These are phyloP conservation scores for Mitragyna speciosa DNA, from an alignment of 257 asterid species.

Conservation along the genomic window DNA sequence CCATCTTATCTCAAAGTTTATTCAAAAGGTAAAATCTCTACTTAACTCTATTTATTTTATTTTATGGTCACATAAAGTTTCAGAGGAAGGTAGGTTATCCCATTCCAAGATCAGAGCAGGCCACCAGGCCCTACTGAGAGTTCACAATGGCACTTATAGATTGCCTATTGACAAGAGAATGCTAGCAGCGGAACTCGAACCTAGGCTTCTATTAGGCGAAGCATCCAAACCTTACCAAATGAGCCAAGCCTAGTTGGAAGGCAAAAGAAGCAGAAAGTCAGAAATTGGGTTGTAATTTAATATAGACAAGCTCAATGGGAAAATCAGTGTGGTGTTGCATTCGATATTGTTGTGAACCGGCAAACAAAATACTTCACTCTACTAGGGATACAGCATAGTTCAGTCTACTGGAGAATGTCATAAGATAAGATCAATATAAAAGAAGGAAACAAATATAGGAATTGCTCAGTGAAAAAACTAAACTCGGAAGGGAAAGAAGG, in stretches of 20 bases:
- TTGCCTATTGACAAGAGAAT: too few relatives aligned
- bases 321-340: neutral
- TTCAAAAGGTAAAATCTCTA: neutral
- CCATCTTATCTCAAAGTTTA: neutral
- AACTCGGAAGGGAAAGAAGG: neutral
- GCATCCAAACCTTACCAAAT: too few relatives aligned
- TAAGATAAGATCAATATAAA: neutral
- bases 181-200: too few relatives aligned
- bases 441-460: neutral
- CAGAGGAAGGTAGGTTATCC: too few relatives aligned
- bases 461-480: neutral
- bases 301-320: neutral
- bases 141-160: too few relatives aligned
- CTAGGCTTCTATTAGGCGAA: too few relatives aligned
- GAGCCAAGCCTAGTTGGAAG: too few relatives aligned
- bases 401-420: neutral
- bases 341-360: neutral
- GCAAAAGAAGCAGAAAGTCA: neutral
- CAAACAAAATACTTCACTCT: neutral
- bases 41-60: too few relatives aligned
- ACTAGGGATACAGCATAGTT: neutral
- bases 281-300: neutral
- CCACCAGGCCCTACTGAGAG: too few relatives aligned
- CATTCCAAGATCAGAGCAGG: too few relatives aligned
- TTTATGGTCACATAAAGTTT: too few relatives aligned